Percentiles rank a stretch among this genome's conserved stretches.
phyloP scores from a whole-genome alignment of 495 filamentous ascomycete genomes.

The Hyaloscypha finlandica region DNA sequence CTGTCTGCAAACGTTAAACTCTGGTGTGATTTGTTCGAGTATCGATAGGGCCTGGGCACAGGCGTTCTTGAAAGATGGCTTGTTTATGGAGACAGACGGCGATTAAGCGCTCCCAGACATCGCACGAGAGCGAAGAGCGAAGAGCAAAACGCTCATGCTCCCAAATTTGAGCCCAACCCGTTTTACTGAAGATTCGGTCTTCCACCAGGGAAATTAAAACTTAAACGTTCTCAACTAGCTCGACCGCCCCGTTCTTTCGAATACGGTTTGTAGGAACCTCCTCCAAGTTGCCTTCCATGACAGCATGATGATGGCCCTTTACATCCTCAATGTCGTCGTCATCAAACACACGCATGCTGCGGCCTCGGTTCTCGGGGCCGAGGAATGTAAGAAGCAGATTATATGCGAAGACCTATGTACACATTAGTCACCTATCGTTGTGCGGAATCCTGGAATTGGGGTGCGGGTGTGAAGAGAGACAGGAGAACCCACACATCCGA shows the following conservation, averaged over 20 bases:
- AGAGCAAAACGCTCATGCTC: background rate
- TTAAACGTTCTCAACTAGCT: constrained; percentile 1
- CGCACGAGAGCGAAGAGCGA: background rate
- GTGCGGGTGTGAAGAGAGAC: constrained; percentile 33
- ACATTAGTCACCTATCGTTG: background rate
- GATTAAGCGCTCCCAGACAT: background rate
- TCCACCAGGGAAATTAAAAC: constrained; percentile 1
- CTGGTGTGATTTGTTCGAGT: too few relatives aligned
- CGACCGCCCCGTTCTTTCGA: background rate
- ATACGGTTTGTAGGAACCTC: background rate
- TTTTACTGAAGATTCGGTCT: background rate
- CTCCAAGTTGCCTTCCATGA: background rate
- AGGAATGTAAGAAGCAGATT: constrained; percentile 39
- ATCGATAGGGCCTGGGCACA: too few relatives aligned
- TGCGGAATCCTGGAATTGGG: background rate
- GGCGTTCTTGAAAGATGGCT: too few relatives aligned
- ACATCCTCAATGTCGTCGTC: constrained; percentile 7
- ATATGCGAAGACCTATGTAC: background rate
- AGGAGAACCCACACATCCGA: constrained; percentile 67
- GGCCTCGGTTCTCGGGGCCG: constrained; percentile 53
- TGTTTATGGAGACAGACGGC: too few relatives aligned
- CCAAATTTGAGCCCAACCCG: background rate
- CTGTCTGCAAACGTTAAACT: too few relatives aligned
- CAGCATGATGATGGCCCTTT: constrained; percentile 4
- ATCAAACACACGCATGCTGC: constrained; percentile 1